Evolutionary conservation across 2,329 filamentous ascomycete species (phyloP).

Genomic region (Pseudogymnoascus sp.): DNA sequence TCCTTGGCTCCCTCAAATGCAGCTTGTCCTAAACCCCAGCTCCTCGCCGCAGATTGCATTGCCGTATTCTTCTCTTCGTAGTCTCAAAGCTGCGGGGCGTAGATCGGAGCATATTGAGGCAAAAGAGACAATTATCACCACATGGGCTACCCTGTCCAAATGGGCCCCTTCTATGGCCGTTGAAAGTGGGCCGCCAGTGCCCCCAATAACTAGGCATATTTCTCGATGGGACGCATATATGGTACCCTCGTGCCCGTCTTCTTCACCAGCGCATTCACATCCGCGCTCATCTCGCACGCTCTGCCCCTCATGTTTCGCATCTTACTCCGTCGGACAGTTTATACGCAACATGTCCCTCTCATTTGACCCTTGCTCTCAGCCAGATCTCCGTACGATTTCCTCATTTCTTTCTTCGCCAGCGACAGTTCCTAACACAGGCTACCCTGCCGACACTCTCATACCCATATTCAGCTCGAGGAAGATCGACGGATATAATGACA

Average conservation of each 20-base stretch:
- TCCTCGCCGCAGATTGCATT: conserved; percentile 44
- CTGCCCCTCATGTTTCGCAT: conserved; percentile 16
- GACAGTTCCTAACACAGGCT: conserved; percentile 24
- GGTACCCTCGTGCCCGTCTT: neutral
- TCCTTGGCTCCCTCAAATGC: conserved; percentile 43
- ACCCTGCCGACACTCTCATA: conserved; percentile 39
- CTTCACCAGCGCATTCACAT: neutral
- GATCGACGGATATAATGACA: conserved; percentile 46
- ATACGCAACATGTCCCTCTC: conserved; percentile 23
- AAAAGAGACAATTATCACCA: conserved; percentile 5
- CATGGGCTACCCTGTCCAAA: neutral
- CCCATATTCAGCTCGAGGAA: conserved; percentile 52
- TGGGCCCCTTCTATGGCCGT: neutral
- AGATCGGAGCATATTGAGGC: conserved; percentile 1
- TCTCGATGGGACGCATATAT: conserved; percentile 5
- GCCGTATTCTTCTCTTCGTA: conserved; percentile 12
- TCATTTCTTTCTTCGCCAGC: conserved; percentile 44
- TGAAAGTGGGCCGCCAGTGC: neutral
- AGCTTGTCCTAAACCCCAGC: conserved; percentile 44
- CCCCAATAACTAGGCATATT: neutral
- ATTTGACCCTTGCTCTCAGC: conserved; percentile 44
- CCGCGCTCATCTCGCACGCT: neutral
- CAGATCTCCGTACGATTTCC: conserved; percentile 42
- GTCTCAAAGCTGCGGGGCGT: neutral
- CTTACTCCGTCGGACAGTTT: conserved; percentile 27